Base-by-base conservation (phyloP, 768 basidiomycete genomes). In the Dacryopinax primogenitus region DNA sequence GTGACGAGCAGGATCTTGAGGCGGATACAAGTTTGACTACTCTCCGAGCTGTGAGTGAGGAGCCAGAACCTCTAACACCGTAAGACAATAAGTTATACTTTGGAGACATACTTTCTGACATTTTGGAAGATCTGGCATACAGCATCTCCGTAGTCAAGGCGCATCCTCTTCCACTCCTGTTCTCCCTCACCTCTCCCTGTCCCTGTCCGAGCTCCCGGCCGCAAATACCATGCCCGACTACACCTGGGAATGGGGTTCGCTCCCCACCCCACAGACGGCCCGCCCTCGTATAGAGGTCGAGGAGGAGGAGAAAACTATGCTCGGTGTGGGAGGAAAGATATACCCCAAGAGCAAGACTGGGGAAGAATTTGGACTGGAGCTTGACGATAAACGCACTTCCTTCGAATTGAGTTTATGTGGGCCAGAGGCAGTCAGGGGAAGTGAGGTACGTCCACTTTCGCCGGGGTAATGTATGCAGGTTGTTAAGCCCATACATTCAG, bases 221-320 rank as follows among this genome's bases (percentile, higher is more conserved):
- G 72, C 78, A 58, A 74, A 74, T 61, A 62, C 58, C 44, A 63
- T 64, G 30, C 2, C 70, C 21, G 87, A 90, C 71, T 92, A 92
- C 70, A 88, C 88, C 4, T 94, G 92, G 92, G 93, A 94, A 69
- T 94, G 92, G 92, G 92, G 91, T 30, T 85, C 82, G 21, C 90
- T 94, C 70, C 93, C 91, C 32, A 87, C 86, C 68, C 86, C 84
- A 26, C 88, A 89, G 2, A 87, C 87, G 0, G 75, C 84, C 69
- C 81, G 32, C 62, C 37, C 28, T 45, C 62, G 34, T 61, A 35
- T 37, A 36, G 65, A 39, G 39, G 62, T 23, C 23, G 69, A 73
- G 18, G 71, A 71, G 30, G 72, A 71, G 65, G 68, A 65, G 11
- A 41, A 63, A 28, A 67, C 63, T 32, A 58, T 64, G 0, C 84